Evolutionary conservation across 169 alveolate species (phyloP).

Genomic region (Eimeria nieschulzi): DNA sequence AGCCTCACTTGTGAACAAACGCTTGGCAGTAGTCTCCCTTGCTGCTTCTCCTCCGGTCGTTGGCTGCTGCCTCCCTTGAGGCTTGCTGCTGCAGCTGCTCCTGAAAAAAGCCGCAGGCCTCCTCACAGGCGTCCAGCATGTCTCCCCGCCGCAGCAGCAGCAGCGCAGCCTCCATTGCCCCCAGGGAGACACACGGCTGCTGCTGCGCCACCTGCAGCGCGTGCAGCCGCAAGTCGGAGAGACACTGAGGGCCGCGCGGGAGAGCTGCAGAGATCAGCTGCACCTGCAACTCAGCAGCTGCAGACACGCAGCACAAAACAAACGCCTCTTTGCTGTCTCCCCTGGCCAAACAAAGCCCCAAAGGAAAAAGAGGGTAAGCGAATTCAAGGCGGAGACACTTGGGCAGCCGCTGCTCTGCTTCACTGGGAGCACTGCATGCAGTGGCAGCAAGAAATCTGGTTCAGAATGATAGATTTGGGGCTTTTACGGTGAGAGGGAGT

Average conservation of each 20-base stretch:
- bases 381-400: no score
- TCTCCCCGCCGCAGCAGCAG: conserved; percentile 32
- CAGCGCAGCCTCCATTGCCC: conserved; percentile 24
- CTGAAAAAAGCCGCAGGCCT: conserved; percentile 18
- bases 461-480: no score
- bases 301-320: background rate
- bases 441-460: no score
- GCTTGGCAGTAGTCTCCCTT: conserved; percentile 15
- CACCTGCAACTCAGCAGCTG: conserved; percentile 35
- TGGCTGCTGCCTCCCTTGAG: background rate
- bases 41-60: background rate
- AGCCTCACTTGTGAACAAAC: conserved; percentile 3
- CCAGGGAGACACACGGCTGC: background rate
- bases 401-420: no score
- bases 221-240: conserved; percentile 4
- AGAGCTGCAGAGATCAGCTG: conserved; percentile 33
- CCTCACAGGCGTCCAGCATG: background rate
- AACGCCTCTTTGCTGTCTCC: no score
- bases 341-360: no score
- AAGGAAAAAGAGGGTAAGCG: no score
- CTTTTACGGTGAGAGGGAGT: no score
- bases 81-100: conserved; percentile 13
- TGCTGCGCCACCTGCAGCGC: conserved; percentile 21
- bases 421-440: no score
- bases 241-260: conserved; percentile 27